These are phyloP conservation scores for Limnanthes douglasii DNA, from an alignment of 345 rosid genomes.

Conservation along the genomic window DNA sequence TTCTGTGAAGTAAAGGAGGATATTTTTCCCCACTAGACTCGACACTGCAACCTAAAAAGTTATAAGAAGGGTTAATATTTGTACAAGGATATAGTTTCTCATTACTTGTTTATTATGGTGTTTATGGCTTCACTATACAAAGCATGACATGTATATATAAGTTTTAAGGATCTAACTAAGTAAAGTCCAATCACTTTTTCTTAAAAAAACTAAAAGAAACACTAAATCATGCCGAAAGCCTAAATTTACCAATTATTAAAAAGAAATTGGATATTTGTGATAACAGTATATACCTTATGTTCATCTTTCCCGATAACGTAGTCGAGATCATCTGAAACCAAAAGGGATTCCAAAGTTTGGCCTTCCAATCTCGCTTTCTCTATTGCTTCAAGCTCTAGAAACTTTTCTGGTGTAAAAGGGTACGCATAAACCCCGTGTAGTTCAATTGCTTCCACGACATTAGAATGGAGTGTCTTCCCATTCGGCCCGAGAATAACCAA, in stretches of 20 bases:
- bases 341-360: constrained; percentile 44
- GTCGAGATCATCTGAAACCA: constrained; percentile 44
- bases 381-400: constrained; percentile 37
- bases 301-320: constrained; percentile 43
- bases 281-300: constrained; percentile 39
- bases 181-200: no score
- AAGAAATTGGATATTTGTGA: no score
- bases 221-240: no score
- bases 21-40: constrained; percentile 47
- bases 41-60: constrained; percentile 35
- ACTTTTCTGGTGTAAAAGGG: constrained; percentile 58
- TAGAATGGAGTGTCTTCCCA: constrained; percentile 42
- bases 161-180: no score
- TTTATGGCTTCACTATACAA: no score
- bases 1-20: constrained; percentile 60
- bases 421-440: constrained; percentile 47
- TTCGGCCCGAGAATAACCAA: constrained; percentile 58
- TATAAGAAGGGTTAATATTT: neutral
- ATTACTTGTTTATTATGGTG: no score
- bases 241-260: neutral
- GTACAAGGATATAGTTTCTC: neutral
- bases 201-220: no score
- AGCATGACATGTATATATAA: no score
- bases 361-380: constrained; percentile 31
- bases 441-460: constrained; percentile 43